Evolutionary conservation across 2,329 filamentous ascomycete species (phyloP).

Genomic region (Didymella exigua): DNA sequence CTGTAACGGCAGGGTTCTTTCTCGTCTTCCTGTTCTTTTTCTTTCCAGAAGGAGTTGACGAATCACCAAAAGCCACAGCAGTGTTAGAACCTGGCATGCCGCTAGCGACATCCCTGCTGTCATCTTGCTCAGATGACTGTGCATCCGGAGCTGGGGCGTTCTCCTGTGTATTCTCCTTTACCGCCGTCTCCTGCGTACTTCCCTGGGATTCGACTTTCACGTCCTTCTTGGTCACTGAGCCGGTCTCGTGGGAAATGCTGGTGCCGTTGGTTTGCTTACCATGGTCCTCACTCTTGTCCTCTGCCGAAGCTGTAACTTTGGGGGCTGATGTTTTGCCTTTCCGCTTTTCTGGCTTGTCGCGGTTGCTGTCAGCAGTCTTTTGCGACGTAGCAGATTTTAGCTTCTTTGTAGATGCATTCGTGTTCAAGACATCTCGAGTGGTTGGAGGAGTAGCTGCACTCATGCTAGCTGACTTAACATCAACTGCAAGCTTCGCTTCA

Average conservation of each 20-base stretch:
- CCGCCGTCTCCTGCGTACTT: not conserved
- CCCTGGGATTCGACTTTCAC: conserved; percentile 3
- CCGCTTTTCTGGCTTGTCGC: conserved; percentile 9
- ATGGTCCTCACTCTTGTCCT: conserved; percentile 1
- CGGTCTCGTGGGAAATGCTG: conserved; percentile 7
- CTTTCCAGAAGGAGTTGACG: conserved; percentile 24
- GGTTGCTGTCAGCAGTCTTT: not conserved
- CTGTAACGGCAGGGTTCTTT: conserved; percentile 7
- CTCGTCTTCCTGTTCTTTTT: conserved; percentile 52
- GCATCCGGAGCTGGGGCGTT: conserved; percentile 1
- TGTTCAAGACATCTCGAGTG: not conserved
- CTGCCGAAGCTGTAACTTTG: not conserved
- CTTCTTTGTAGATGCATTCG: not conserved
- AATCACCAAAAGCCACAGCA: not conserved
- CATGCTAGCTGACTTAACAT: not conserved
- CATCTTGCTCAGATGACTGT: conserved; percentile 13
- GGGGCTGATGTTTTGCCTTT: not conserved
- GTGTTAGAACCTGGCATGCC: conserved; percentile 13
- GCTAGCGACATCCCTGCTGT: not conserved
- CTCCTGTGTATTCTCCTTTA: not conserved
- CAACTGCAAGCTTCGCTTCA: not conserved
- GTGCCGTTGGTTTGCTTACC: conserved; percentile 22
- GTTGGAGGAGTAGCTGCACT: not conserved
- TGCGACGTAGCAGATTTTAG: not conserved
- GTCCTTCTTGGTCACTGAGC: conserved; percentile 25